Percentiles rank a stretch among this genome's conserved stretches.
phyloP scores from a whole-genome alignment of 2,329 filamentous ascomycete genomes.

The Alternaria alternata region DNA sequence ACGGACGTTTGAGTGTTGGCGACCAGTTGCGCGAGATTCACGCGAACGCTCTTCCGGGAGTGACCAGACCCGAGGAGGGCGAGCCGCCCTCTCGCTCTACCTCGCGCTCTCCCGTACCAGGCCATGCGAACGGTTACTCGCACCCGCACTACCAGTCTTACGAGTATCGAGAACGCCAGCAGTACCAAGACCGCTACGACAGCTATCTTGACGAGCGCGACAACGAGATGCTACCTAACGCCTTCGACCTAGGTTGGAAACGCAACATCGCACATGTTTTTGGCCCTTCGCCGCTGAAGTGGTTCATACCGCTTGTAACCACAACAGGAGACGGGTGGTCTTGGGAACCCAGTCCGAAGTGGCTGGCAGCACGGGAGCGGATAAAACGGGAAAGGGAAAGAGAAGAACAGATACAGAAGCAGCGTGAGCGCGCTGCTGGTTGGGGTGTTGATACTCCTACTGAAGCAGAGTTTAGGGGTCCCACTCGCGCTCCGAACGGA shows the following conservation, averaged over 20 bases:
- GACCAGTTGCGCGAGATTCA: constrained; percentile 83
- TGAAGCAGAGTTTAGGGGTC: constrained; percentile 47
- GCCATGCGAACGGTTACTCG: constrained; percentile 49
- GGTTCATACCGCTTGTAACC: constrained; percentile 82
- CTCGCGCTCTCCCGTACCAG: constrained; percentile 47
- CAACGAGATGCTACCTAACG: constrained; percentile 85
- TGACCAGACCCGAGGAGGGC: constrained; percentile 83
- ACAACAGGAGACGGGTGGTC: constrained; percentile 92
- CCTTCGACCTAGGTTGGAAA: constrained; percentile 88
- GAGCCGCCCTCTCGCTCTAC: constrained; percentile 63
- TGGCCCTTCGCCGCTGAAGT: constrained; percentile 74
- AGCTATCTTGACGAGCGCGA: constrained; percentile 91
- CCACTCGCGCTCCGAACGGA: constrained; percentile 36
- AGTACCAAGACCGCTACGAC: constrained; percentile 74
- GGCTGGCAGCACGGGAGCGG: constrained; percentile 74
- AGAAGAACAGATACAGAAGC: constrained; percentile 61
- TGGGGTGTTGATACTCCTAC: constrained; percentile 64
- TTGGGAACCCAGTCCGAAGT: constrained; percentile 86
- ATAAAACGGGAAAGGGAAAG: constrained; percentile 56
- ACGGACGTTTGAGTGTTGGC: constrained; percentile 54
- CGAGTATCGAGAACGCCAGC: constrained; percentile 67
- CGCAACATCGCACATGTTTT: constrained; percentile 84
- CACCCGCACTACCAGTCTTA: constrained; percentile 54
- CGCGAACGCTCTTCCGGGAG: constrained; percentile 79
- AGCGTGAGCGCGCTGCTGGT: constrained; percentile 71